Evolutionary conservation across 305 asterid species (phyloP).

Genomic region (Plantago rigida): DNA sequence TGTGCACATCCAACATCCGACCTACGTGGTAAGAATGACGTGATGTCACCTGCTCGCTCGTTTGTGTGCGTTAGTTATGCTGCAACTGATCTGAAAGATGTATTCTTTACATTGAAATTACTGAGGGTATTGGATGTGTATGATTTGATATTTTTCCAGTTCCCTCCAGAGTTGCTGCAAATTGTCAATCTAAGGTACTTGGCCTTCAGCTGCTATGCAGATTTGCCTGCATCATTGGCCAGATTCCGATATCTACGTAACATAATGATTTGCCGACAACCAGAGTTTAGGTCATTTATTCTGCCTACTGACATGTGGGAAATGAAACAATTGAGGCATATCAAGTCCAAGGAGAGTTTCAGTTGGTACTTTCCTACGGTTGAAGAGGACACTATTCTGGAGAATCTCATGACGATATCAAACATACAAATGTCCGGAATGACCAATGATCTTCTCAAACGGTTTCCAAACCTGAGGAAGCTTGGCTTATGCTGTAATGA

Average conservation of each 20-base stretch:
- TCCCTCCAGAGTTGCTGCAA: conserved; percentile 16
- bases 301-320: no score
- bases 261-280: background rate
- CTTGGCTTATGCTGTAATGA: background rate
- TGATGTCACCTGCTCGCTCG: conserved; percentile 13
- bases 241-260: conserved; percentile 17
- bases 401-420: background rate
- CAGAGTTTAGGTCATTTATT: no score
- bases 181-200: conserved; percentile 26
- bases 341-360: no score
- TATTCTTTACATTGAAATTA: conserved; percentile 14
- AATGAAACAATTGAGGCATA: no score
- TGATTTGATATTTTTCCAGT: background rate
- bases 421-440: background rate
- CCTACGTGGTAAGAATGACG: background rate
- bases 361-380: no score
- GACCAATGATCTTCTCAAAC: background rate
- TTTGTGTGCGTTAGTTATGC: conserved; percentile 1
- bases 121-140: conserved; percentile 27
- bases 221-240: conserved; percentile 21
- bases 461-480: background rate
- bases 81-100: background rate
- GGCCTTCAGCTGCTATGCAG: conserved; percentile 12
- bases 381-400: background rate
- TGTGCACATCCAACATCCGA: conserved; percentile 9